A percentile compares a stretch with the other conserved stretches of the same genome.
Evolutionary conservation across 1,139 yeast genomes (phyloP).

Genomic region (Yamadazyma sp.): DNA sequence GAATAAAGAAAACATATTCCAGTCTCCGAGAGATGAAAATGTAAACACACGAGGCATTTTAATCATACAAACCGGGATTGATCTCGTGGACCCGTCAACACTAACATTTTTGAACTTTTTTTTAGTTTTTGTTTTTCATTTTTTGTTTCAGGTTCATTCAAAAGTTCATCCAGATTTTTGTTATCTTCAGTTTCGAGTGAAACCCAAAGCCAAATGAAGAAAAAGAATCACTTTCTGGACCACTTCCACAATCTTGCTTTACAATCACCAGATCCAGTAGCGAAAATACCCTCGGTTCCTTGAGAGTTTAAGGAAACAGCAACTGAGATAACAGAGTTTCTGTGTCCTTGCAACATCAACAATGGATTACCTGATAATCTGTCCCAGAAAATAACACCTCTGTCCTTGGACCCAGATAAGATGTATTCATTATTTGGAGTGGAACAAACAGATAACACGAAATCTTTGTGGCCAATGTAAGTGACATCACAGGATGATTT

Average conservation of each 20-base stretch:
- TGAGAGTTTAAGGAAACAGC: constrained; percentile 80
- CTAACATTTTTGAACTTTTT: background rate
- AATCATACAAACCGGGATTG: constrained; percentile 3
- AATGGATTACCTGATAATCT: constrained; percentile 89
- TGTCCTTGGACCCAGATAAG: constrained; percentile 92
- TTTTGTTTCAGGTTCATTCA: no score
- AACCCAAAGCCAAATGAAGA: no score
- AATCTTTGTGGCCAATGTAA: constrained; percentile 94
- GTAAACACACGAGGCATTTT: background rate
- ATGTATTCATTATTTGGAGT: constrained; percentile 93
- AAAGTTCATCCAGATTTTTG: no score
- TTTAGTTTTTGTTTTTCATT: no score
- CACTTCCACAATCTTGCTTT: constrained; percentile 96
- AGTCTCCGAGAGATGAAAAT: background rate
- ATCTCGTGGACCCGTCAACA: background rate
- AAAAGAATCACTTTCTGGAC: no score
- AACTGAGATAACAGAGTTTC: constrained; percentile 93
- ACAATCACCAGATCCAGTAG: constrained; percentile 97
- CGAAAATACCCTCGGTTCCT: constrained; percentile 77
- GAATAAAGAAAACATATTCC: background rate
- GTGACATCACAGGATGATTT: constrained; percentile 84
- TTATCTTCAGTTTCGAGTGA: no score
- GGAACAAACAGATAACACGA: constrained; percentile 89
- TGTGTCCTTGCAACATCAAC: constrained; percentile 94
- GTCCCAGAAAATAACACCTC: constrained; percentile 98